Evolutionary conservation across 768 basidiomycete species (phyloP), one percentile per base, ranked within the genome.

Genomic region (Termitomyces sp.): DNA sequence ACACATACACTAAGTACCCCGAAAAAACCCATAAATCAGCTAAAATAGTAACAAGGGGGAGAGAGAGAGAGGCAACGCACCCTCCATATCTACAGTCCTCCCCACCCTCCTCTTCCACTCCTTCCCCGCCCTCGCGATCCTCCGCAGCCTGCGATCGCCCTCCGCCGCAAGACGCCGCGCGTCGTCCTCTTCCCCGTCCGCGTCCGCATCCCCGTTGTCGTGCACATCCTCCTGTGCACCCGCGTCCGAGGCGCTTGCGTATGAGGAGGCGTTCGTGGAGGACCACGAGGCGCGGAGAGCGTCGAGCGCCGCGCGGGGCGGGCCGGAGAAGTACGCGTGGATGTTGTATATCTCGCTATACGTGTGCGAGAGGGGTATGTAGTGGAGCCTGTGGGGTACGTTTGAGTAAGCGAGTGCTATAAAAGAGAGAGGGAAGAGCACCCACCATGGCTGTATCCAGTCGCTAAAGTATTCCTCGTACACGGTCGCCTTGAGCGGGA

Each of bases 301-400:
- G 31, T 75, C 70, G 10, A 89, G 71, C 39, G 85, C 82, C 3
- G 86, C 76, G 12, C 77, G 49, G 0, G 91, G 79, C 1, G 91
- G 84, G 0, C 96, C 95, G 0, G 92, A 93, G 76, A 98, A 98
- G 77, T 88, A 99, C 2, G 92, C 82, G 65, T 91, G 84, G 55
- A 98, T 82, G 68, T 98, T 95, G 76, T 98, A 97, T 52, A 99
- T 85, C 72, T 99, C 96, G 46, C 80, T 73, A 72, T 98, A 98
- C 4, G 86, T 80, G 41, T 87, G 79, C 0, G 94, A 94, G 34
- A 99, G 73, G 0, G 96, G 96, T 62, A 99, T 95, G 68, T 84
- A 99, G 73, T 99, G 96, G 26, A 98, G 78, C 95, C 93, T 93
- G n/a, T 8, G 39, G 0, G n/a, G 29, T 29, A 6, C 6, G 6